Evolutionary conservation across 177 flowering plant genomes (phyloP), one percentile per base, ranked within the genome.

Genomic region (Vitis hybrid): DNA sequence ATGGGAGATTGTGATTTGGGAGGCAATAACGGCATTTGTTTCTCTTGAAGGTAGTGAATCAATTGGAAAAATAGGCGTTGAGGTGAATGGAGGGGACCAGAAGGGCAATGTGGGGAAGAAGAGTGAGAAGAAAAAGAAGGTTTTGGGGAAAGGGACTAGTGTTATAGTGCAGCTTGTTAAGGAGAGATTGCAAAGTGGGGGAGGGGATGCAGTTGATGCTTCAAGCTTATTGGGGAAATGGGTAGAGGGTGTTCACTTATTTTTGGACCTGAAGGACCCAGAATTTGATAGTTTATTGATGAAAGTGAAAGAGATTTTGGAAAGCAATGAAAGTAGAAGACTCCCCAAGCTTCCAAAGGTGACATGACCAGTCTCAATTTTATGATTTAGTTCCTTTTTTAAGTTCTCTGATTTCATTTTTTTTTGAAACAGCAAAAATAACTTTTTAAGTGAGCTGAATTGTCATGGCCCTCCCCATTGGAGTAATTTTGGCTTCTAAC

Each of bases 301-400:
- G 61, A 88, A 79, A 75, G 74, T 96, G 26, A 93, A 88, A 74
- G 97, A 89, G 54, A 81, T 92, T 63, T 85, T 95, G 14, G 94
- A 90, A 80, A 91, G 93, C 79, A 95, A 95, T 81, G 98, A 93
- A 68, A 84, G 84, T 59, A 83, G 97, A 74, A 82, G 98, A 68
- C 90, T 95, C 53, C 99, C 99, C 31, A 95, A 95, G 82, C 80
- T 93, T 74, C 91, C 99, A 5, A 93, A 95, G 97, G 99, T 95
- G 73, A 76, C 53, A 1, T 39, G 65, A 3, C 3, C 14, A 18
- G 10, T 39, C 3, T 8, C 50, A 31, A 0, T 16, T 48, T 50
- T 48, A 13, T 34, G 22, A 2, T 68, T 51, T 14, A 68, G 3
- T 49, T 48, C 7, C 26, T 26, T 20, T 57, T 56, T 11, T 10